Conservation (phyloP, 768 basidiomycete species). For the Coprinopsis sp. region DNA sequence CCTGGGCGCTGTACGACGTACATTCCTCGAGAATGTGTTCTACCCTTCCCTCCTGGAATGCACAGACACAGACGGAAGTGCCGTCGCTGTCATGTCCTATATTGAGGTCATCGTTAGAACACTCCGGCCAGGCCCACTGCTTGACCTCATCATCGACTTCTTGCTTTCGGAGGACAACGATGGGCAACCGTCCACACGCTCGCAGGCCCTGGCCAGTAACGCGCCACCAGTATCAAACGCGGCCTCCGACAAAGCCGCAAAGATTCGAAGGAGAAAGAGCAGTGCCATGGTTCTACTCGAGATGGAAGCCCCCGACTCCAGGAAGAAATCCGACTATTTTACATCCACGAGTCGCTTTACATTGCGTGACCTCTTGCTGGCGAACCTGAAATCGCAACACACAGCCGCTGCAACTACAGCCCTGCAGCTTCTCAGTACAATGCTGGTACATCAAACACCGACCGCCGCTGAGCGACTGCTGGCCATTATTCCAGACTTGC, state of each 20-base stretch:
- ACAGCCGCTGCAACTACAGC: constrained; percentile 69
- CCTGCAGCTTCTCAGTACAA: constrained; percentile 73
- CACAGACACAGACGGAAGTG: constrained; percentile 89
- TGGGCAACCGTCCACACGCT: constrained; percentile 45
- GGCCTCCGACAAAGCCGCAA: constrained; percentile 36
- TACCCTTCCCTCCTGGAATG: constrained; percentile 93
- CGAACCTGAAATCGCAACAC: constrained; percentile 68
- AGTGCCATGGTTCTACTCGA: constrained; percentile 90
- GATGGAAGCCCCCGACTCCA: constrained; percentile 72
- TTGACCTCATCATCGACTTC: constrained; percentile 69
- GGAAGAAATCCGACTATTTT: constrained; percentile 74
- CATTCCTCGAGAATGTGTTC: constrained; percentile 89
- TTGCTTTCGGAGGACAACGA: constrained; percentile 84
- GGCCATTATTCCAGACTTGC: constrained; percentile 60
- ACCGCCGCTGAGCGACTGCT: constrained; percentile 65
- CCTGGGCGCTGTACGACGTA: constrained; percentile 72
- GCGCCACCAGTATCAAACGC: constrained; percentile 28
- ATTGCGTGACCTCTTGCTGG: constrained; percentile 79
- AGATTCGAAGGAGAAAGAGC: constrained; percentile 65
- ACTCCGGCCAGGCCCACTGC: constrained; percentile 62
- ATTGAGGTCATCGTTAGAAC: constrained; percentile 85
- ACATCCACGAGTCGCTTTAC: constrained; percentile 87
- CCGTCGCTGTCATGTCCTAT: constrained; percentile 93
- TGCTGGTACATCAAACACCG: constrained; percentile 66
- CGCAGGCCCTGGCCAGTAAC: constrained; percentile 39